Conservation (phyloP, 495 filamentous ascomycete species). For the Penicillium bovifimosum region DNA sequence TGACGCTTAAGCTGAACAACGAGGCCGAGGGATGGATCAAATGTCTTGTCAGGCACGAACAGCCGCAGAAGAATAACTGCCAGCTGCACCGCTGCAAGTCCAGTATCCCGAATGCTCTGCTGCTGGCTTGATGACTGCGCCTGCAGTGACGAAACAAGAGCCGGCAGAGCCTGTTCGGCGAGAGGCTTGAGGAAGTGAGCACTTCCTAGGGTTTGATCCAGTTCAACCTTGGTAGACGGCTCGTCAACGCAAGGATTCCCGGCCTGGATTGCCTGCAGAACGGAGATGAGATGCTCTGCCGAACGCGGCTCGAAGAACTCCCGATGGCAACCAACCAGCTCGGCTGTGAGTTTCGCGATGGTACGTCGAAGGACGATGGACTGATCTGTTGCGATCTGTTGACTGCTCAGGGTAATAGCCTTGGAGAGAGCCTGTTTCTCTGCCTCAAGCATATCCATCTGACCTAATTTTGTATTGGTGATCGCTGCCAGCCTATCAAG, state of each 20-base stretch:
- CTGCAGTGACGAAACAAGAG: slow-evolving; percentile 26
- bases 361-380: slow-evolving; percentile 41
- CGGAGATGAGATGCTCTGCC: slow-evolving; percentile 21
- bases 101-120: slow-evolving; percentile 19
- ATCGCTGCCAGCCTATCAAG: slow-evolving; percentile 51
- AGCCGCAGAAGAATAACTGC: slow-evolving; percentile 54
- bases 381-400: slow-evolving; percentile 44
- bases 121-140: slow-evolving; percentile 7
- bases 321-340: slow-evolving; percentile 41
- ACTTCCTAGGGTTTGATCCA: slow-evolving; percentile 22
- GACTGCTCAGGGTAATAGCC: slow-evolving; percentile 43
- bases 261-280: slow-evolving; percentile 22
- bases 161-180: slow-evolving; percentile 28
- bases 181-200: slow-evolving; percentile 35
- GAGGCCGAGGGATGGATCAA: slow-evolving; percentile 78
- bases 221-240: slow-evolving; percentile 9
- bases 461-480: slow-evolving; percentile 49
- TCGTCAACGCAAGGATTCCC: slow-evolving; percentile 9
- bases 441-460: slow-evolving; percentile 58
- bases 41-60: slow-evolving; percentile 79
- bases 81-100: slow-evolving; percentile 34
- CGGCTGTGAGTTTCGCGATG: slow-evolving; percentile 43
- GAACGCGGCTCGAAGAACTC: slow-evolving; percentile 33
- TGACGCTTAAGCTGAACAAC: slow-evolving; percentile 66
- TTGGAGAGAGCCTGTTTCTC: slow-evolving; percentile 60